These are phyloP conservation scores for Magnusiomyces ingens DNA, from an alignment of 1,139 yeast species.

Conservation along the genomic window DNA sequence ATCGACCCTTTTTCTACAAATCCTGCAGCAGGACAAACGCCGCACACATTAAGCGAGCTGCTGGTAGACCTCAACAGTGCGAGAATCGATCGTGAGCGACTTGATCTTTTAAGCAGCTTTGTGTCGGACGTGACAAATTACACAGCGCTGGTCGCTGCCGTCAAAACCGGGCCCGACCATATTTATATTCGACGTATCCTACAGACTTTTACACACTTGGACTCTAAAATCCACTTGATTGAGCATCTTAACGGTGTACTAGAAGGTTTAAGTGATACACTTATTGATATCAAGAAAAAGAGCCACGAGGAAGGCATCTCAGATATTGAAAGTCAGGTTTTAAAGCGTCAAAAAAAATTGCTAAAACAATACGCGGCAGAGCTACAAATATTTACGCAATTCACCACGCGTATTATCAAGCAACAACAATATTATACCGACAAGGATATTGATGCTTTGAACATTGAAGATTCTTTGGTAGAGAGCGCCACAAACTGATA, in stretches of 20 bases:
- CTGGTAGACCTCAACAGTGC: constrained; percentile 4
- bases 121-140: background rate
- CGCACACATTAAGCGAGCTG: background rate
- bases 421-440: constrained; percentile 10
- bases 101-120: constrained; percentile 4
- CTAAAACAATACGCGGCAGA: background rate
- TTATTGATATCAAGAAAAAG: background rate
- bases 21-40: background rate
- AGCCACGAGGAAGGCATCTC: background rate
- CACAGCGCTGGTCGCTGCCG: constrained; percentile 2
- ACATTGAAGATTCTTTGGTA: too few relatives aligned
- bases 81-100: constrained; percentile 11
- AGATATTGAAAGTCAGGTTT: background rate
- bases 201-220: constrained; percentile 9
- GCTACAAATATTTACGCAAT: background rate
- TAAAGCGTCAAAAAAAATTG: background rate
- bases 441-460: background rate
- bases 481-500: too few relatives aligned
- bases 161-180: background rate
- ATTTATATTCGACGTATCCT: constrained; percentile 5
- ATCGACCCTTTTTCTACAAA: background rate
- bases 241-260: constrained; percentile 5
- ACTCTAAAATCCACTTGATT: constrained; percentile 8
- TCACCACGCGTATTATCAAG: constrained; percentile 1
- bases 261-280: background rate